phyloP scores from a whole-genome alignment of 1,284 basidiomycete species.

The Trichosporon sp. region DNA sequence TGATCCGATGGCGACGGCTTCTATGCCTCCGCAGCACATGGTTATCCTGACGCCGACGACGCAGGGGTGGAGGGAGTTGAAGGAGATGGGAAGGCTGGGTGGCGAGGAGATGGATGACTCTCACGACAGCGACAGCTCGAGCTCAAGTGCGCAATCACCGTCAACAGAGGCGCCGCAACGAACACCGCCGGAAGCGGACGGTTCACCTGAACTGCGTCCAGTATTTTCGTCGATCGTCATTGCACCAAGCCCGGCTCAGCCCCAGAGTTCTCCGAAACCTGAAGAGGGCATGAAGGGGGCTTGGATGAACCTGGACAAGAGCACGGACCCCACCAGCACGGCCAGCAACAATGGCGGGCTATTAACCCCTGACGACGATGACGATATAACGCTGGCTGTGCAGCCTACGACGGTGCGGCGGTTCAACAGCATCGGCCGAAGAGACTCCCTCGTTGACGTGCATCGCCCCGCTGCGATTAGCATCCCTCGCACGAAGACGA shows the following conservation, averaged over 20 bases:
- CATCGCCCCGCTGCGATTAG: not conserved
- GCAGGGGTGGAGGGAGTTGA: slow-evolving; percentile 56
- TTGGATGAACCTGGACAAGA: slow-evolving; percentile 17
- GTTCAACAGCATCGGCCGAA: slow-evolving; percentile 49
- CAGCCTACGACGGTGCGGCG: slow-evolving; percentile 29
- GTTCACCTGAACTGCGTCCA: slow-evolving; percentile 5
- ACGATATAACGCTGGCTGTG: slow-evolving; percentile 13
- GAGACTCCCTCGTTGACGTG: slow-evolving; percentile 38
- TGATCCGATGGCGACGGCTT: not conserved
- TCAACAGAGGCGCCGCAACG: slow-evolving; percentile 4
- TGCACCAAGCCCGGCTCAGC: slow-evolving; percentile 18
- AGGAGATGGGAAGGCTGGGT: slow-evolving; percentile 35
- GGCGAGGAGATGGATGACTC: slow-evolving; percentile 27
- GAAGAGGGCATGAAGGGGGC: slow-evolving; percentile 18
- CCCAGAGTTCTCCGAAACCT: slow-evolving; percentile 12
- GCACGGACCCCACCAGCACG: slow-evolving; percentile 8
- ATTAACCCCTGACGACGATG: not conserved
- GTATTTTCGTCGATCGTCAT: slow-evolving; percentile 23
- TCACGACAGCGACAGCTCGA: slow-evolving; percentile 28
- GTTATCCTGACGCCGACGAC: slow-evolving; percentile 58
- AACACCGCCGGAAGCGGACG: not conserved
- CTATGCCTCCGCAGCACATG: slow-evolving; percentile 31
- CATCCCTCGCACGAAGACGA: slow-evolving; percentile 42
- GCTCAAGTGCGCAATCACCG: slow-evolving; percentile 14
- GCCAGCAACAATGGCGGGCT: not conserved